These are phyloP conservation scores for Psilocybe subaeruginosa DNA, from an alignment of 768 basidiomycete genomes.

Conservation along the genomic window DNA sequence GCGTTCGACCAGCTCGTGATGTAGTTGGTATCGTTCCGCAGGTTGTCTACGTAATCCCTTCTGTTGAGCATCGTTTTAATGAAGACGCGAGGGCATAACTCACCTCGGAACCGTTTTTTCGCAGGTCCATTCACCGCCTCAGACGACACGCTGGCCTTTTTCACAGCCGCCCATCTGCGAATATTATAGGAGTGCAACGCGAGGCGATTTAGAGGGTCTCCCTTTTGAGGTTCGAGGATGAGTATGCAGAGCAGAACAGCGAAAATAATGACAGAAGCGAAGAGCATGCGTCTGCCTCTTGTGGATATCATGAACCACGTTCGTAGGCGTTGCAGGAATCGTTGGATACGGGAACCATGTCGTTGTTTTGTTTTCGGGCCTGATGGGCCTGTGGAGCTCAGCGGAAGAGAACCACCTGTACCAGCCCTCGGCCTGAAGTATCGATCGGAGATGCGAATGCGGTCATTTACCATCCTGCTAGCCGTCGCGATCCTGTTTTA, in stretches of 20 bases:
- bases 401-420: neutral
- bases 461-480: neutral
- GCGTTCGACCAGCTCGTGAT: constrained; percentile 59
- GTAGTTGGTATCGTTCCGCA: constrained; percentile 51
- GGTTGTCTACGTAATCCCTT: constrained; percentile 17
- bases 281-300: neutral
- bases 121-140: constrained; percentile 14
- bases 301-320: neutral
- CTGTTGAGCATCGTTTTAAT: neutral
- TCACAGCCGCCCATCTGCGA: neutral
- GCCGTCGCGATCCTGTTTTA: neutral
- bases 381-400: neutral
- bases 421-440: neutral
- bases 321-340: constrained; percentile 1
- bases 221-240: neutral
- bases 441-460: neutral
- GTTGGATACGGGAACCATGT: neutral
- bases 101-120: constrained; percentile 18
- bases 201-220: neutral
- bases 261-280: neutral
- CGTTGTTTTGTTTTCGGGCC: neutral
- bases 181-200: neutral
- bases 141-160: neutral
- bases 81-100: neutral
- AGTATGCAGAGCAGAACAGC: neutral